These are phyloP conservation scores for Isoetes taiwanensis DNA, from an alignment of 75 land plant genomes.

Conservation along the genomic window DNA sequence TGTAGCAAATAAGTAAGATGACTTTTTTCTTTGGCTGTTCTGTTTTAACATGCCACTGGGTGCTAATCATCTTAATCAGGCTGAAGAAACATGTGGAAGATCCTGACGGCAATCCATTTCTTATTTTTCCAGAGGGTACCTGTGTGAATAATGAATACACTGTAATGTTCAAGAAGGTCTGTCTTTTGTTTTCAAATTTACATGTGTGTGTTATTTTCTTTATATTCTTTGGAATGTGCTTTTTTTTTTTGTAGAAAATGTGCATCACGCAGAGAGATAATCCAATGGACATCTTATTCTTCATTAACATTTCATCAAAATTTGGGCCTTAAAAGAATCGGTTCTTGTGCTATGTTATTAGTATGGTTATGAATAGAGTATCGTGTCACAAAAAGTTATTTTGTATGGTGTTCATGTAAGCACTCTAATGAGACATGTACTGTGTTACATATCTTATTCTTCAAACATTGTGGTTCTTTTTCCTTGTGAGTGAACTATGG, in stretches of 20 bases:
- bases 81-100: slow-evolving; percentile 59
- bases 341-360: no score
- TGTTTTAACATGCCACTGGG: neutral
- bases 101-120: slow-evolving; percentile 69
- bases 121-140: slow-evolving; percentile 98
- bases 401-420: no score
- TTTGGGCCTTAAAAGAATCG: no score
- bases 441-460: no score
- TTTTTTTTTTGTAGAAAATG: neutral
- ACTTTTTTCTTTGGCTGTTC: neutral
- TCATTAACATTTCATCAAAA: no score
- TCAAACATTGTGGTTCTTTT: no score
- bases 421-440: no score
- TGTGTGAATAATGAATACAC: slow-evolving; percentile 91
- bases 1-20: slow-evolving; percentile 70
- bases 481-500: no score
- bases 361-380: no score
- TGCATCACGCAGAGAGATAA: neutral
- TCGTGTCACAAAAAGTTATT: no score
- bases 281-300: no score
- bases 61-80: slow-evolving; percentile 5
- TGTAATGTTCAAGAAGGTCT: slow-evolving; percentile 98
- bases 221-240: neutral
- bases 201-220: neutral
- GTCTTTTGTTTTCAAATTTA: no score